Evolutionary conservation across 108 stramenopile species (phyloP).

Genomic region (Ochromonas danica): DNA sequence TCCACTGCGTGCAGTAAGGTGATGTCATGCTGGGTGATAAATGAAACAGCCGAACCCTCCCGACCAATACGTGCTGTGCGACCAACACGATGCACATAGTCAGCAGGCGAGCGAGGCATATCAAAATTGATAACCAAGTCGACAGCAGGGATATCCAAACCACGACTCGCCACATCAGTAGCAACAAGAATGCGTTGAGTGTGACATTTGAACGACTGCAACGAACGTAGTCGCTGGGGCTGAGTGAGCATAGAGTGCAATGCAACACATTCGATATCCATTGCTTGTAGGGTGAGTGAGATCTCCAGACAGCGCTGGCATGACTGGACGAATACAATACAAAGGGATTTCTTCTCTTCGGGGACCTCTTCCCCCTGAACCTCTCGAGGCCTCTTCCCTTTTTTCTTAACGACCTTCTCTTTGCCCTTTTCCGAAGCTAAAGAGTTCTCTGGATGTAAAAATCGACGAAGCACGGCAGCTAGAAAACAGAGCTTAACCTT

Average conservation of each 20-base stretch:
- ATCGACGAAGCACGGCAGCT: neutral
- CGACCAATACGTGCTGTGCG: constrained; percentile 67
- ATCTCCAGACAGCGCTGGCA: constrained; percentile 87
- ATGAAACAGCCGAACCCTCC: constrained; percentile 36
- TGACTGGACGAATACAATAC: constrained; percentile 91
- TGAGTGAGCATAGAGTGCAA: constrained; percentile 86
- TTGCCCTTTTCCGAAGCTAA: neutral
- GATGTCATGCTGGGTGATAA: constrained; percentile 59
- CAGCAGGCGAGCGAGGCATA: constrained; percentile 88
- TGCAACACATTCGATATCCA: constrained; percentile 81
- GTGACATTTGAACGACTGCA: constrained; percentile 65
- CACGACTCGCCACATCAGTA: constrained; percentile 96
- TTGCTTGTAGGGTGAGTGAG: constrained; percentile 72
- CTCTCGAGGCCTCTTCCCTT: neutral
- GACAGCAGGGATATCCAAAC: constrained; percentile 89
- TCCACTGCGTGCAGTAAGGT: constrained; percentile 57
- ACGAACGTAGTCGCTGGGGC: constrained; percentile 78
- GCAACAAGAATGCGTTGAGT: constrained; percentile 78
- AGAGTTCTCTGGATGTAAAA: neutral
- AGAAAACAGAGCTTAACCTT: constrained; percentile 35
- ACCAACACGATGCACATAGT: constrained; percentile 97
- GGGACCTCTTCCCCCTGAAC: neutral
- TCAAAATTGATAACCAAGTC: constrained; percentile 96
- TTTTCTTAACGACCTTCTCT: constrained; percentile 9
- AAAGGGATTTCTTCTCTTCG: neutral